phyloP scores from a whole-genome alignment of 495 filamentous ascomycete genomes.

The Gamarada debralockiae region DNA sequence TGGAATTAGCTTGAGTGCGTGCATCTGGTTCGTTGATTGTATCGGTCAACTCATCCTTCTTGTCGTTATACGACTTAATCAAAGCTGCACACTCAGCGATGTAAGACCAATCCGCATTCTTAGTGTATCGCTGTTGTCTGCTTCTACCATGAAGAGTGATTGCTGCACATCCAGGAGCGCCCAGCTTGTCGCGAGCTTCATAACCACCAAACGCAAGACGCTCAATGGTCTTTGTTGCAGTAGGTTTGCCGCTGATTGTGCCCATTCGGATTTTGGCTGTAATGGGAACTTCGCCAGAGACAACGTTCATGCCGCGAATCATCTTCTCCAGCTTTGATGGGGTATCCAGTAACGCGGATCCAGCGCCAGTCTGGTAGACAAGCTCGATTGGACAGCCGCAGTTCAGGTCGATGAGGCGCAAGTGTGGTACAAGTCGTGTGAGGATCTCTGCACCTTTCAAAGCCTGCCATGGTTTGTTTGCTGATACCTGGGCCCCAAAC shows the following conservation, averaged over 20 bases:
- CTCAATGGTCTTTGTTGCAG: conserved; percentile 74
- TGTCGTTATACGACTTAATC: conserved; percentile 69
- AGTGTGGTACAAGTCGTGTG: conserved; percentile 66
- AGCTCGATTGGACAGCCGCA: conserved; percentile 96
- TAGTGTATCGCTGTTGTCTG: conserved; percentile 90
- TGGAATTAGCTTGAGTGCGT: conserved; percentile 49
- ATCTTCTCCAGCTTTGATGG: conserved; percentile 85
- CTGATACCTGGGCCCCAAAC: conserved; percentile 90
- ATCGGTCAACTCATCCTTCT: conserved; percentile 60
- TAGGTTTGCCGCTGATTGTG: conserved; percentile 73
- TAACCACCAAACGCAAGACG: conserved; percentile 74
- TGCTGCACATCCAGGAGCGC: conserved; percentile 78
- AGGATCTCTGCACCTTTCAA: conserved; percentile 83
- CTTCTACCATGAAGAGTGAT: conserved; percentile 92
- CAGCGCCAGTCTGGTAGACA: conserved; percentile 79
- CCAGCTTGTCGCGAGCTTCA: conserved; percentile 58
- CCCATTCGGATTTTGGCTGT: conserved; percentile 94
- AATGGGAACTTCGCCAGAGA: conserved; percentile 82
- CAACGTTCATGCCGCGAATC: conserved; percentile 88
- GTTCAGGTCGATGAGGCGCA: conserved; percentile 90
- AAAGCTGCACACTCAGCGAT: conserved; percentile 86
- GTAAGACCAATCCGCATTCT: conserved; percentile 84
- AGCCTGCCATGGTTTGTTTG: conserved; percentile 82
- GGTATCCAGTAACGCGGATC: conserved; percentile 88
- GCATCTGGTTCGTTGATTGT: conserved; percentile 74